Base-by-base conservation (phyloP, 2,329 filamentous ascomycete species). In the Beauveria australis region DNA sequence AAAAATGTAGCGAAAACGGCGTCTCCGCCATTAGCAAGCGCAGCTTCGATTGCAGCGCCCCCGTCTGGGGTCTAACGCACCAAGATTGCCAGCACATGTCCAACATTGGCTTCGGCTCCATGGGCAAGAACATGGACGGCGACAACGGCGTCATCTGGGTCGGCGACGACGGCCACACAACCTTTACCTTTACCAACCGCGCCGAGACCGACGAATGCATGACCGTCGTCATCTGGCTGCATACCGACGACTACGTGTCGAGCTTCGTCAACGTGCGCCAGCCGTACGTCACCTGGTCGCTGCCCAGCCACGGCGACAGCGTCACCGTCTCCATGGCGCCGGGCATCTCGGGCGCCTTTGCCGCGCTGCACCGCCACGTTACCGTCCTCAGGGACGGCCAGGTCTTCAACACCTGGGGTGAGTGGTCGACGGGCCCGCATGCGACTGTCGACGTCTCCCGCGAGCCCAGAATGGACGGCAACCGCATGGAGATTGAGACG, bases 381-480 rank as follows among this genome's bases (percentile, higher is more conserved):
- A 47, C 64, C 18, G 67, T 72, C 62, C 74, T 71, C 43, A 61
- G 62, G 60, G 71, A 66, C 60, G 76, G 76, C 43, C 75, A 76
- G 66, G 65, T 77, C 53, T 65, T 67, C 64, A 73, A 79, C 64
- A 77, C 76, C 37, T 78, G 76, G 74, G 74, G 71, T 58, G 77
- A 79, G 70, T 74, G 72, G 60, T 77, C 71, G 60, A 75, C 73
- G 43, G 73, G 72, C 49, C 61, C 51, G 1, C 68, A 63, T 19
- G 76, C 75, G 63, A 73, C 71, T 44, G 73, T 77, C 61, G 73
- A 79, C 64, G 69, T 79, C 58, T 76, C 74, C 44, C 72, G 75
- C 41, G 71, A 76, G 63, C 71, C 77, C 67, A 76, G 76, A 69
- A 78, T 80, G 76, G 64, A 66, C 53, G 78, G 78, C 41, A 68